phyloP scores from a whole-genome alignment of 2,329 filamentous ascomycete genomes.

The Clonostachys sp. region DNA sequence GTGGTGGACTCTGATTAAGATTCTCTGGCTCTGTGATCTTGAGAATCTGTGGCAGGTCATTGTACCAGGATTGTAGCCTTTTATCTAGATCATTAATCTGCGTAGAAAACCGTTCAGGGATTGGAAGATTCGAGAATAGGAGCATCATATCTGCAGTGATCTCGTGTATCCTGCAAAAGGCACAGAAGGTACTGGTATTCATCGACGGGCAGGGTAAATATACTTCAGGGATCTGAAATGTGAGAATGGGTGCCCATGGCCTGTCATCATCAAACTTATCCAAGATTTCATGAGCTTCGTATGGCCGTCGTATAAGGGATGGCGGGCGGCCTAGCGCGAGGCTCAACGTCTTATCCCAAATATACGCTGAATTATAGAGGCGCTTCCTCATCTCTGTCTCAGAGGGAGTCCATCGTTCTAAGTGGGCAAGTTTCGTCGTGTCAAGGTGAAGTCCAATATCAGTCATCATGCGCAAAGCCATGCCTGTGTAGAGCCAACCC shows the following conservation, averaged over 20 bases:
- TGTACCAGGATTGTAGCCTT: slow-evolving; percentile 5
- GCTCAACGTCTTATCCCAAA: slow-evolving; percentile 13
- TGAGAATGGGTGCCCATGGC: slow-evolving; percentile 6
- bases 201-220: neutral
- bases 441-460: slow-evolving; percentile 12
- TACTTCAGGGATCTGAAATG: slow-evolving; percentile 1
- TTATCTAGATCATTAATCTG: slow-evolving; percentile 4
- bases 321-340: slow-evolving; percentile 9
- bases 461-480: slow-evolving; percentile 12
- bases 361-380: slow-evolving; percentile 11
- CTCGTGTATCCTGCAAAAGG: slow-evolving; percentile 7
- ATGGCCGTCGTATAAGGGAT: slow-evolving; percentile 3
- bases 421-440: slow-evolving; percentile 4
- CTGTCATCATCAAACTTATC: slow-evolving; percentile 9
- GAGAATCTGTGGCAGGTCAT: neutral
- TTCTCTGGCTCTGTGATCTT: slow-evolving; percentile 1
- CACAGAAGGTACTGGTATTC: slow-evolving; percentile 7
- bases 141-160: slow-evolving; percentile 11
- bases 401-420: slow-evolving; percentile 10
- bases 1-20: slow-evolving; percentile 4
- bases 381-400: slow-evolving; percentile 11
- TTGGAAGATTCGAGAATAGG: slow-evolving; percentile 4
- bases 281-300: slow-evolving; percentile 5
- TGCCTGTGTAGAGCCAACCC: slow-evolving; percentile 12
- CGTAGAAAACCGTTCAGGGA: neutral